A percentile compares a stretch with the other conserved stretches of the same genome.
Conservation (phyloP, 2,329 filamentous ascomycete species). For the Biscogniauxia marginata region DNA sequence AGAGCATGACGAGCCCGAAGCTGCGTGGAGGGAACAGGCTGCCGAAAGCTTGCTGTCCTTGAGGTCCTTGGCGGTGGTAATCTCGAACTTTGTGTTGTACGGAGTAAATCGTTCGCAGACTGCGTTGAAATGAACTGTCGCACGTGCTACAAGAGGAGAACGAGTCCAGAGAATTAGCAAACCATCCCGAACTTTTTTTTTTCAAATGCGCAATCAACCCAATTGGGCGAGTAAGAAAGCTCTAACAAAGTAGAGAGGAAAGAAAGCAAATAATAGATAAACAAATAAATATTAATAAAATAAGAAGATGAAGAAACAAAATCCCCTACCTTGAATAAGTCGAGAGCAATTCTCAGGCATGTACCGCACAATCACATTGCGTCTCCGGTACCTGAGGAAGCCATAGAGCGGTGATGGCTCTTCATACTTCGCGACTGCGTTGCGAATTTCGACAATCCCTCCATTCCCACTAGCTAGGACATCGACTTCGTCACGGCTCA, state of each 20-base stretch:
- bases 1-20: slow-evolving; percentile 81
- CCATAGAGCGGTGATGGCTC: slow-evolving; percentile 89
- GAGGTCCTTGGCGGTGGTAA: slow-evolving; percentile 72
- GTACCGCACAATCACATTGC: slow-evolving; percentile 90
- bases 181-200: slow-evolving; percentile 19
- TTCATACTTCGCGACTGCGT: slow-evolving; percentile 72
- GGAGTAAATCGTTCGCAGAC: slow-evolving; percentile 74
- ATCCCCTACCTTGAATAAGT: slow-evolving; percentile 77
- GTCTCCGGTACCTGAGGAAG: slow-evolving; percentile 82
- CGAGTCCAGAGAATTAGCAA: slow-evolving; percentile 24
- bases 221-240: too few relatives aligned
- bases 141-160: slow-evolving; percentile 63
- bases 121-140: slow-evolving; percentile 69
- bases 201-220: too few relatives aligned
- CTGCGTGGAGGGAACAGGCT: slow-evolving; percentile 85
- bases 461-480: slow-evolving; percentile 74
- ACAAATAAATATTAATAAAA: background rate
- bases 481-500: slow-evolving; percentile 82
- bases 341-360: slow-evolving; percentile 88
- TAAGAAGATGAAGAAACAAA: slow-evolving; percentile 1
- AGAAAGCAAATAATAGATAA: too few relatives aligned
- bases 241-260: too few relatives aligned
- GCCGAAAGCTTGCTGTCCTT: slow-evolving; percentile 85
- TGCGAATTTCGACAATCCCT: slow-evolving; percentile 81
- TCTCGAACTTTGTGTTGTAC: slow-evolving; percentile 80